phyloP scores from a whole-genome alignment of 331 rosid genomes.

The Cydonia oblonga region DNA sequence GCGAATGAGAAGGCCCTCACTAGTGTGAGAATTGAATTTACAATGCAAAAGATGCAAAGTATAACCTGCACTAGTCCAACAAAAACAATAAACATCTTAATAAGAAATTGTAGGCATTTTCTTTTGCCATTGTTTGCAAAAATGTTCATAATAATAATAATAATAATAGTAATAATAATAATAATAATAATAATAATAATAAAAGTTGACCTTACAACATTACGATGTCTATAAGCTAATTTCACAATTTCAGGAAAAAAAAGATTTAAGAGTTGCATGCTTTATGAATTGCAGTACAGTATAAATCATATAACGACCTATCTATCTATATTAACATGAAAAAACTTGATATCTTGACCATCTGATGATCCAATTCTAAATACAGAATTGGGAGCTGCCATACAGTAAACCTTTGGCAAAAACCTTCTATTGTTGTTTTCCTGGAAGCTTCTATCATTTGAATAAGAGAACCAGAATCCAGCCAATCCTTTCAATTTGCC shows the following conservation, averaged over 20 bases:
- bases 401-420: background rate
- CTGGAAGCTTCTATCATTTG: background rate
- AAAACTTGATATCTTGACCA: background rate
- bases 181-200: too few relatives aligned
- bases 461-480: background rate
- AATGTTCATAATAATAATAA: too few relatives aligned
- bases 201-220: background rate
- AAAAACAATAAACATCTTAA: slow-evolving; percentile 4
- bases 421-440: background rate
- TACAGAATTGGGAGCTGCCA: background rate
- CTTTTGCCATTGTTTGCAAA: background rate
- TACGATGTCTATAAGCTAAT: too few relatives aligned
- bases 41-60: slow-evolving; percentile 62
- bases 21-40: slow-evolving; percentile 80
- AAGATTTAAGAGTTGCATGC: background rate
- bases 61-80: slow-evolving; percentile 47
- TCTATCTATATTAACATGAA: background rate
- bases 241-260: background rate
- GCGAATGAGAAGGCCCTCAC: slow-evolving; percentile 96
- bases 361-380: background rate
- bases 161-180: too few relatives aligned
- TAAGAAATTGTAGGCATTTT: background rate
- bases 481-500: background rate
- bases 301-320: background rate
- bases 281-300: background rate